These are phyloP conservation scores for Cicer yamashitae DNA, from an alignment of 306 rosid genomes.

Conservation along the genomic window DNA sequence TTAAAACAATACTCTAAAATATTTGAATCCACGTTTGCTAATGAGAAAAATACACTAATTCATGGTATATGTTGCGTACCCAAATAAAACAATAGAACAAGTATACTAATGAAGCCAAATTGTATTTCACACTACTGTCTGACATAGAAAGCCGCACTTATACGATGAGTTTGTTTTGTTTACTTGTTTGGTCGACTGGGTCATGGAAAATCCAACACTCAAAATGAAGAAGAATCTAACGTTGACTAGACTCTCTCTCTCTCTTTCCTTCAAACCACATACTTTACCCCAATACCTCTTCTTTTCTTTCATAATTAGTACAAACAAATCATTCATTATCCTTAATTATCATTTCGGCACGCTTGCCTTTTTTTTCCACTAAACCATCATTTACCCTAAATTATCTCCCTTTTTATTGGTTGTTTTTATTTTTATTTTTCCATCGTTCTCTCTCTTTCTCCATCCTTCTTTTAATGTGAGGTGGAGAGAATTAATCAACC, in stretches of 20 bases:
- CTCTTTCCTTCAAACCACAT: neutral
- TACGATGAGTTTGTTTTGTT: neutral
- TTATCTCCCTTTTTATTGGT: neutral
- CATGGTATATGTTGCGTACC: too few relatives aligned
- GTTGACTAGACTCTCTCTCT: slow-evolving; percentile 39
- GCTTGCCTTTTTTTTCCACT: slow-evolving; percentile 24
- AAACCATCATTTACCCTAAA: neutral
- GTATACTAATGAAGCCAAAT: too few relatives aligned
- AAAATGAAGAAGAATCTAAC: neutral
- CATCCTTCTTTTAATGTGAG: neutral
- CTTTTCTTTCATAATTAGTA: neutral
- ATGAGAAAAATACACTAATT: too few relatives aligned
- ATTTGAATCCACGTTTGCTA: too few relatives aligned
- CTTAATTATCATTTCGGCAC: neutral
- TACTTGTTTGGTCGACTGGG: slow-evolving; percentile 33
- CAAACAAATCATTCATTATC: neutral
- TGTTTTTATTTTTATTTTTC: neutral
- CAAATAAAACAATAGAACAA: too few relatives aligned
- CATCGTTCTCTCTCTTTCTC: neutral
- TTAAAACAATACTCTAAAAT: too few relatives aligned
- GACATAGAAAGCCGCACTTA: neutral
- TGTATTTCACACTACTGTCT: too few relatives aligned
- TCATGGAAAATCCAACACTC: slow-evolving; percentile 27
- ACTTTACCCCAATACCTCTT: too few relatives aligned
- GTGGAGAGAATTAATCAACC: too few relatives aligned